phyloP scores from a whole-genome alignment of 352 stramenopile species.

The Phytophthora uliginosa region DNA sequence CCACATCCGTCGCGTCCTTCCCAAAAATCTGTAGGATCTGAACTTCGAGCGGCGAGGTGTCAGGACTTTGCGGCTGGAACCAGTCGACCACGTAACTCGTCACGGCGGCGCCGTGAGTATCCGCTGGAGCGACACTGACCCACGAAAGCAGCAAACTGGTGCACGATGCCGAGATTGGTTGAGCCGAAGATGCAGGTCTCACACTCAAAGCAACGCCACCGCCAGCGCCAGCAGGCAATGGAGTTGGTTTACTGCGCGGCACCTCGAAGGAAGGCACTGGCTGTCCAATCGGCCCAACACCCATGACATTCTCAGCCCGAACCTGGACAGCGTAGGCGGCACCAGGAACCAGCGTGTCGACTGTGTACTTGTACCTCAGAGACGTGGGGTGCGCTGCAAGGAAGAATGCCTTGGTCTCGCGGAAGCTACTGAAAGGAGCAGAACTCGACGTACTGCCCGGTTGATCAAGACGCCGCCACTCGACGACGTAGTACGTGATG shows the following conservation, averaged over 20 bases:
- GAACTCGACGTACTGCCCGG: slow-evolving; percentile 9
- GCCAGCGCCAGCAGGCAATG: slow-evolving; percentile 54
- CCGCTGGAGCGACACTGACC: slow-evolving; percentile 39
- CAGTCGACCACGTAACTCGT: slow-evolving; percentile 82
- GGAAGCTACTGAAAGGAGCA: slow-evolving; percentile 39
- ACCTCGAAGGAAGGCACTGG: slow-evolving; percentile 65
- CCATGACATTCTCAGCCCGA: slow-evolving; percentile 83
- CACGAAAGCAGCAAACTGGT: slow-evolving; percentile 62
- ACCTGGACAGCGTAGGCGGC: slow-evolving; percentile 65
- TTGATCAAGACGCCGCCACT: slow-evolving; percentile 76
- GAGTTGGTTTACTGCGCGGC: slow-evolving; percentile 61
- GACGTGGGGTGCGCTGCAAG: slow-evolving; percentile 55
- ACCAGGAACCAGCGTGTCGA: slow-evolving; percentile 54
- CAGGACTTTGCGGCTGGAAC: slow-evolving; percentile 53
- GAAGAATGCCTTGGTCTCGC: slow-evolving; percentile 60
- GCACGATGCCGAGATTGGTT: slow-evolving; percentile 27
- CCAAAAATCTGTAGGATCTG: slow-evolving; percentile 80
- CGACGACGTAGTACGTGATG: slow-evolving; percentile 90
- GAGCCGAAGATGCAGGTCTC: slow-evolving; percentile 39
- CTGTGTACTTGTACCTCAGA: slow-evolving; percentile 77
- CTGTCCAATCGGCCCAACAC: slow-evolving; percentile 41
- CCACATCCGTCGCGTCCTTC: slow-evolving; percentile 35
- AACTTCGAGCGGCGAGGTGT: slow-evolving; percentile 58
- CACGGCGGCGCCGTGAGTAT: slow-evolving; percentile 57
- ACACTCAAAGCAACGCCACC: slow-evolving; percentile 67